These are phyloP conservation scores for Nitzschia sp. DNA, from an alignment of 108 stramenopile species.

Conservation along the genomic window DNA sequence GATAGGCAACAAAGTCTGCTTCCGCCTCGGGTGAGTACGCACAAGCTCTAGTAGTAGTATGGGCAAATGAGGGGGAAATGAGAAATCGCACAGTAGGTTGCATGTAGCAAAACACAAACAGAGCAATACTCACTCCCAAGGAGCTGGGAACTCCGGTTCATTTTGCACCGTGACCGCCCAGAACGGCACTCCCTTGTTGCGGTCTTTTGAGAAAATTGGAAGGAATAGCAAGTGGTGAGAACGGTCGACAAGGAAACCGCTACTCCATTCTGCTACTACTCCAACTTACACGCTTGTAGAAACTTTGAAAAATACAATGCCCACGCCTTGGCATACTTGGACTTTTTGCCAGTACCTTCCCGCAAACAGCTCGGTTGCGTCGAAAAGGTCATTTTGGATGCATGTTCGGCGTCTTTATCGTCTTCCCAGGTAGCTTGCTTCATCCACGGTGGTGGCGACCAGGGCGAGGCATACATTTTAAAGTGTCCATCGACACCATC, in stretches of 20 bases:
- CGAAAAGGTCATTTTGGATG: conserved; percentile 61
- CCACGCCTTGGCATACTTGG: conserved; percentile 80
- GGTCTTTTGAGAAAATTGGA: conserved; percentile 40
- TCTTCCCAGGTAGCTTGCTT: conserved; percentile 68
- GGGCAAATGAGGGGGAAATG: too few relatives aligned
- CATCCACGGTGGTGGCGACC: conserved; percentile 97
- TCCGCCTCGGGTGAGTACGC: conserved; percentile 69
- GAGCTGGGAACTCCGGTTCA: conserved; percentile 95
- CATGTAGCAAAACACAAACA: neutral
- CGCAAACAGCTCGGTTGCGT: conserved; percentile 76
- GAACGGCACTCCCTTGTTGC: conserved; percentile 60
- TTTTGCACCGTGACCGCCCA: conserved; percentile 90
- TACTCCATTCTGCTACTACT: conserved; percentile 2
- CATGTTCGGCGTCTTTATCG: conserved; percentile 29
- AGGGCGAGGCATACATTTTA: conserved; percentile 84
- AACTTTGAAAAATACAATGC: conserved; percentile 86
- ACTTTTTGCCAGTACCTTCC: conserved; percentile 68
- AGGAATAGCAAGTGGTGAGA: conserved; percentile 2
- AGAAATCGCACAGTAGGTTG: too few relatives aligned
- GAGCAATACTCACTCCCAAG: conserved; percentile 75
- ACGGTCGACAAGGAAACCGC: conserved; percentile 10
- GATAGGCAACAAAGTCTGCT: conserved; percentile 84
- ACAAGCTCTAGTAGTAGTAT: conserved; percentile 63
- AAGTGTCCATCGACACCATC: conserved; percentile 51
- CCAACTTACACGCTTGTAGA: conserved; percentile 64